These are phyloP conservation scores for Aureobasidium sp. DNA, from an alignment of 2,329 filamentous ascomycete genomes.

Conservation along the genomic window DNA sequence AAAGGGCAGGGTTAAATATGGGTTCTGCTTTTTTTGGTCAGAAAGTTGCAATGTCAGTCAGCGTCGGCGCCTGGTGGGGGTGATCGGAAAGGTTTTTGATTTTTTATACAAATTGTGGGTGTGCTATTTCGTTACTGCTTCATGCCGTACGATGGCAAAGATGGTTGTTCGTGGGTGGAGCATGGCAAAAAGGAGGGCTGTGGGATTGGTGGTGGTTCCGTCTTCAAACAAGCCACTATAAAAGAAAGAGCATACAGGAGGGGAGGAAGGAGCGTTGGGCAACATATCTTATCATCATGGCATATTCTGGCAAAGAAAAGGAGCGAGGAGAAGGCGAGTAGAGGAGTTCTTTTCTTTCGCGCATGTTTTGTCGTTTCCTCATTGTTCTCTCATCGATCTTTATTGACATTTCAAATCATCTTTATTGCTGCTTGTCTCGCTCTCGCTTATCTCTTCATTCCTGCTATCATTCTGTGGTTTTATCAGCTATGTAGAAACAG, in stretches of 20 bases:
- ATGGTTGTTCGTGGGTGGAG: neutral
- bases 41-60: constrained; percentile 14
- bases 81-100: constrained; percentile 13
- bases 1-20: constrained; percentile 2
- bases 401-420: neutral
- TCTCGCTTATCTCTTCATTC: neutral
- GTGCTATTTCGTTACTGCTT: neutral
- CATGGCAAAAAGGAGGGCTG: constrained; percentile 1
- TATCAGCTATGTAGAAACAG: neutral
- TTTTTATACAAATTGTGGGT: constrained; percentile 12
- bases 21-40: constrained; percentile 11
- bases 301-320: constrained; percentile 2
- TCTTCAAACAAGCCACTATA: neutral
- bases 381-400: neutral
- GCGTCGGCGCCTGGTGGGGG: constrained; percentile 14
- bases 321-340: neutral
- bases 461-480: neutral
- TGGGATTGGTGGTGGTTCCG: neutral
- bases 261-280: neutral
- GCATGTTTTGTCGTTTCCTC: neutral
- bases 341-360: neutral
- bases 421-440: neutral
- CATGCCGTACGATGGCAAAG: neutral
- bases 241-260: neutral
- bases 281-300: constrained; percentile 1